phyloP scores from a whole-genome alignment of 2,329 filamentous ascomycete species.

The Fusarium sp. region DNA sequence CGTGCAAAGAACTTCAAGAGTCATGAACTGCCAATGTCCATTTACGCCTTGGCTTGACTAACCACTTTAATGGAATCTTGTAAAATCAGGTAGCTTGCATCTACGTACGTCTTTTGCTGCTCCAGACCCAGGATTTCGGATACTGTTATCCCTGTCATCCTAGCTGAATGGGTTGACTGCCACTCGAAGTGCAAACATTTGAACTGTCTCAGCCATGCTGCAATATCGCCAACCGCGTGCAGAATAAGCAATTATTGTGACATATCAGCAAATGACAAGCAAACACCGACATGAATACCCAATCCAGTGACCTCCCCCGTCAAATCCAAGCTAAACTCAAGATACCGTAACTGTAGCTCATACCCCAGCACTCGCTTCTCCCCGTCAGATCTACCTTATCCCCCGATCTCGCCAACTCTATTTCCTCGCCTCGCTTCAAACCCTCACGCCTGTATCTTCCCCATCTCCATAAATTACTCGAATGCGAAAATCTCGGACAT shows the following conservation, averaged over 20 bases:
- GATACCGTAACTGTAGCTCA: neutral
- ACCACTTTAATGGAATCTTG: neutral
- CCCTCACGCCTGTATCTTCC: neutral
- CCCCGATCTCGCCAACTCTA: constrained; percentile 2
- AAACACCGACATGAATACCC: neutral
- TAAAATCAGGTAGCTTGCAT: neutral
- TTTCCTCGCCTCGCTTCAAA: neutral
- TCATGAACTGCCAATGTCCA: neutral
- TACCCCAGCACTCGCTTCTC: neutral
- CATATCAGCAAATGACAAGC: neutral
- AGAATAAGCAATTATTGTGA: neutral
- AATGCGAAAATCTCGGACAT: neutral
- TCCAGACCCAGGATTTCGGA: neutral
- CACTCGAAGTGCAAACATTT: neutral
- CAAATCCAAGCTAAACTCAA: neutral
- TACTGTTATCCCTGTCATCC: neutral
- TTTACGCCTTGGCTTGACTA: neutral
- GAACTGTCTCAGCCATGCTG: constrained; percentile 1
- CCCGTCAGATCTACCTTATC: neutral
- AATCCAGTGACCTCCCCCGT: neutral
- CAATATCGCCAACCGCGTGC: neutral
- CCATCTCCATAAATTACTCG: neutral
- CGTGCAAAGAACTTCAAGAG: neutral
- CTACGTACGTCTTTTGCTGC: neutral
- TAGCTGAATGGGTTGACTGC: neutral